Conservation (phyloP, 106 monocot species). For the Xerophyta viscosa region DNA sequence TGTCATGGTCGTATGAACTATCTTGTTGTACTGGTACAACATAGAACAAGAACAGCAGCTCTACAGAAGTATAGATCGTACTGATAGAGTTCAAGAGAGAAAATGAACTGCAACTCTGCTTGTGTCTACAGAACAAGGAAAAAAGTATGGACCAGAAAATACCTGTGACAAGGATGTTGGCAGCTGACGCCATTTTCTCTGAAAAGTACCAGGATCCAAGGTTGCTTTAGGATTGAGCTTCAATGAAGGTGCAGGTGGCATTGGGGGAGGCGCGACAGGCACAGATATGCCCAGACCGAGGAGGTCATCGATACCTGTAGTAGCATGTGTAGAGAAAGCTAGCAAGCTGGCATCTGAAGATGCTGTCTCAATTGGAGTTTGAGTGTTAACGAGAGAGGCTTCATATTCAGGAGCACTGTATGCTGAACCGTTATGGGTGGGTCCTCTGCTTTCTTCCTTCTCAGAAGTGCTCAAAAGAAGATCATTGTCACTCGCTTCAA, state of each 20-base stretch:
- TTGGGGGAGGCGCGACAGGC: too few relatives aligned
- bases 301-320: constrained; percentile 73
- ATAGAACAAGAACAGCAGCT: too few relatives aligned
- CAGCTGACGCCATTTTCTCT: constrained; percentile 90
- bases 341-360: constrained; percentile 12
- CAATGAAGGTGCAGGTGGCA: constrained; percentile 42
- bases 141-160: too few relatives aligned
- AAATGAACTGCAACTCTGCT: too few relatives aligned
- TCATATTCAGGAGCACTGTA: constrained; percentile 71
- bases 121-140: too few relatives aligned
- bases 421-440: constrained; percentile 40
- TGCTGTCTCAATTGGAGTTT: constrained; percentile 25
- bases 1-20: too few relatives aligned
- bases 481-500: constrained; percentile 80
- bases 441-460: constrained; percentile 67
- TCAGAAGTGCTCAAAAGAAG: constrained; percentile 81
- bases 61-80: too few relatives aligned
- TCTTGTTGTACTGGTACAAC: too few relatives aligned
- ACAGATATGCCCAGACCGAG: constrained; percentile 68
- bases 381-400: constrained; percentile 23
- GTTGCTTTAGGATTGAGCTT: constrained; percentile 72
- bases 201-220: constrained; percentile 83
- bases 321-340: constrained; percentile 17
- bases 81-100: too few relatives aligned
- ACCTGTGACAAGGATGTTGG: constrained; percentile 65